These are phyloP conservation scores for Fusarium mundagurra DNA, from an alignment of 2,329 filamentous ascomycete species.

Conservation along the genomic window DNA sequence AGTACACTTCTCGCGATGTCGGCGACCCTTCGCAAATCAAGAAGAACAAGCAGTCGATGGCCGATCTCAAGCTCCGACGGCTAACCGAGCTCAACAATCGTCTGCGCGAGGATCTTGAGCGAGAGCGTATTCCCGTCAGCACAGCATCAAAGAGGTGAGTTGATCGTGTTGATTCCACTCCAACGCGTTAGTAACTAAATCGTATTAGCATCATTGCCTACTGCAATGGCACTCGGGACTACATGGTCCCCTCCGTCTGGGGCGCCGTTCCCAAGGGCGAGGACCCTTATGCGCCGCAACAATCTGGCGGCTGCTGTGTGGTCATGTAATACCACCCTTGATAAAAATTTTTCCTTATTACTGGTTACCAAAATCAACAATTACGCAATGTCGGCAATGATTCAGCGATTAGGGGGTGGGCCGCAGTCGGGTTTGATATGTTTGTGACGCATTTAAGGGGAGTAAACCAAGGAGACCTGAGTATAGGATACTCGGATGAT, in stretches of 20 bases:
- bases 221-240: conserved; percentile 97
- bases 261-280: conserved; percentile 93
- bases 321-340: conserved; percentile 76
- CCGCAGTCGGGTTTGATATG: conserved; percentile 43
- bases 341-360: conserved; percentile 37
- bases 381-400: conserved; percentile 46
- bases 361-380: conserved; percentile 42
- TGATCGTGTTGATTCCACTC: background rate
- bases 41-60: conserved; percentile 99
- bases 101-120: conserved; percentile 93
- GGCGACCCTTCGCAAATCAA: conserved; percentile 75
- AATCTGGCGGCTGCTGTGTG: conserved; percentile 90
- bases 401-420: conserved; percentile 44
- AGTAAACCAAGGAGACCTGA: conserved; percentile 36
- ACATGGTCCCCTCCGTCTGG: conserved; percentile 99
- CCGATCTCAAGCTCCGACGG: conserved; percentile 94
- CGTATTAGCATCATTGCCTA: conserved; percentile 88
- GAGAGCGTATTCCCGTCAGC: conserved; percentile 94
- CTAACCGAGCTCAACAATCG: conserved; percentile 97
- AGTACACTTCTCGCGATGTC: conserved; percentile 73
- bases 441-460: conserved; percentile 38
- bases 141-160: conserved; percentile 87
- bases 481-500: conserved; percentile 30
- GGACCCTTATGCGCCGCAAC: conserved; percentile 97
- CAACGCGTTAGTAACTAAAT: conserved; percentile 18